These are phyloP conservation scores for Wallacemonas sp. DNA, from an alignment of 208 protist species.

Conservation along the genomic window DNA sequence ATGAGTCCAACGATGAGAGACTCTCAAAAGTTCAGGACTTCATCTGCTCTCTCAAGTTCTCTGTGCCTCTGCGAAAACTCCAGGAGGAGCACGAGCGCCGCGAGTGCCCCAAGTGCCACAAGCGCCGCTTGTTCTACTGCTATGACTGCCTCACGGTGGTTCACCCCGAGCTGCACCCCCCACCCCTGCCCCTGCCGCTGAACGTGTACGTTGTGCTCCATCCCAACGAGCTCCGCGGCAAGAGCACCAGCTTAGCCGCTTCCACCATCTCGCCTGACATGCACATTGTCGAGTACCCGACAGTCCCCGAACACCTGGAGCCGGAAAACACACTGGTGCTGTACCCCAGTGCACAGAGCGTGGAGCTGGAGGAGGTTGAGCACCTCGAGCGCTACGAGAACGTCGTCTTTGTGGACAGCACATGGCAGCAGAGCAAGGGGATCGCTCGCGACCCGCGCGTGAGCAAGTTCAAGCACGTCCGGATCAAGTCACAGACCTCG, in stretches of 20 bases:
- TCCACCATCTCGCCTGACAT: conserved; percentile 86
- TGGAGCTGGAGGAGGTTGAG: conserved; percentile 63
- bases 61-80: conserved; percentile 58
- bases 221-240: conserved; percentile 82
- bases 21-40: conserved; percentile 58
- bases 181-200: conserved; percentile 69
- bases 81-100: conserved; percentile 62
- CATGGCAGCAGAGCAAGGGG: conserved; percentile 92
- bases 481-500: conserved; percentile 81
- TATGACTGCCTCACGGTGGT: conserved; percentile 88
- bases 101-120: conserved; percentile 72
- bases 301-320: conserved; percentile 61
- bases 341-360: conserved; percentile 82
- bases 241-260: conserved; percentile 93
- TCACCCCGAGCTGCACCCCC: conserved; percentile 83
- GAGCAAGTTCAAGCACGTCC: conserved; percentile 72
- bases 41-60: conserved; percentile 72
- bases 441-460: conserved; percentile 84
- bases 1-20: conserved; percentile 59
- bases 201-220: conserved; percentile 91
- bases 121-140: conserved; percentile 84
- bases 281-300: conserved; percentile 79
- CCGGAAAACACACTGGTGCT: conserved; percentile 78
- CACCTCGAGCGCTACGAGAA: conserved; percentile 78
- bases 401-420: conserved; percentile 94